A percentile compares a stretch with the other conserved stretches of the same genome.
phyloP scores from a whole-genome alignment of 257 asterid species.

The Plantago ovata region DNA sequence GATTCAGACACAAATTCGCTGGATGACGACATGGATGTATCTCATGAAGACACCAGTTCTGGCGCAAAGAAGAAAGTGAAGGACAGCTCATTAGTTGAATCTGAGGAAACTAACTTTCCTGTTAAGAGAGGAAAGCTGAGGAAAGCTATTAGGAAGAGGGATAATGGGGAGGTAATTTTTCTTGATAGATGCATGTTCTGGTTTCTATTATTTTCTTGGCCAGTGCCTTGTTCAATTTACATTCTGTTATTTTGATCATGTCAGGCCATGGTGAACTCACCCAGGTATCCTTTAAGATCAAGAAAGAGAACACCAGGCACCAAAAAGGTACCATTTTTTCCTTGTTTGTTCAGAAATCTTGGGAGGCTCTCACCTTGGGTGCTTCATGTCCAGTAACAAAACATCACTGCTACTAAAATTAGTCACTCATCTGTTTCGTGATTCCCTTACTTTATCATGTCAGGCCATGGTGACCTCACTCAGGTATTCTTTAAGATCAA shows the following conservation, averaged over 20 bases:
- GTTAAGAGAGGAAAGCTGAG: constrained; percentile 29
- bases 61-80: constrained; percentile 30
- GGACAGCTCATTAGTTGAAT: constrained; percentile 34
- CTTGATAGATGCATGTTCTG: constrained; percentile 10
- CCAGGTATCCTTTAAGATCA: constrained; percentile 48
- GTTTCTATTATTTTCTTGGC: constrained; percentile 18
- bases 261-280: constrained; percentile 41
- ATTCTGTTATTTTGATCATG: constrained; percentile 14
- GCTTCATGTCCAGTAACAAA: too few relatives aligned
- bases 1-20: too few relatives aligned
- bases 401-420: too few relatives aligned
- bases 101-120: constrained; percentile 33
- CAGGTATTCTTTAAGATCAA: constrained; percentile 46
- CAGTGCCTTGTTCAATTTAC: neutral
- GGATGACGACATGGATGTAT: too few relatives aligned
- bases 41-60: neutral
- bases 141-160: constrained; percentile 29
- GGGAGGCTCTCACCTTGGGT: too few relatives aligned
- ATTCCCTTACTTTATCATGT: constrained; percentile 16
- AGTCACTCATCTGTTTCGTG: too few relatives aligned
- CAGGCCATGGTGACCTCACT: constrained; percentile 42
- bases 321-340: too few relatives aligned
- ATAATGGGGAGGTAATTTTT: constrained; percentile 38
- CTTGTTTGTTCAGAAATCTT: too few relatives aligned
- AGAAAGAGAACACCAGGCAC: too few relatives aligned